phyloP scores from a whole-genome alignment of 2,329 filamentous ascomycete genomes.

The Alternaria sp. region DNA sequence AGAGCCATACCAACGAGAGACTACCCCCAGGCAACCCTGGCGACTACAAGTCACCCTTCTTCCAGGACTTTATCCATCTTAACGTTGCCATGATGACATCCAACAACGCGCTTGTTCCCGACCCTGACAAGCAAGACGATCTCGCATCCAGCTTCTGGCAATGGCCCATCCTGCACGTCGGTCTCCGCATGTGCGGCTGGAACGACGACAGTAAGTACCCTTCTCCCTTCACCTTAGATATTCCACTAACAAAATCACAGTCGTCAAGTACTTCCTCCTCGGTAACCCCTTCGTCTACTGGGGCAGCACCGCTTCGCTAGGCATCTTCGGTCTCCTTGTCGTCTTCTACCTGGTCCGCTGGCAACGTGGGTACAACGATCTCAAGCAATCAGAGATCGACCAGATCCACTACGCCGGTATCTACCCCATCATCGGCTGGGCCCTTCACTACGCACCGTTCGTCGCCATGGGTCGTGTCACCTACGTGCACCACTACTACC shows the following conservation, averaged over 20 bases:
- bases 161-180: slow-evolving; percentile 94
- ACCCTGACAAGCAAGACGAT: slow-evolving; percentile 98
- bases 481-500: slow-evolving; percentile 99
- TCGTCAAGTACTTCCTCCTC: slow-evolving; percentile 97
- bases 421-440: slow-evolving; percentile 92
- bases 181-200: slow-evolving; percentile 98
- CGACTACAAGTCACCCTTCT: slow-evolving; percentile 94
- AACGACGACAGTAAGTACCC: slow-evolving; percentile 71
- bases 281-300: slow-evolving; percentile 97
- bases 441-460: slow-evolving; percentile 95
- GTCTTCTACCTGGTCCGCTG: slow-evolving; percentile 89
- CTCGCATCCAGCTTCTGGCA: slow-evolving; percentile 97
- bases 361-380: slow-evolving; percentile 91
- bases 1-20: slow-evolving; percentile 92
- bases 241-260: slow-evolving; percentile 28
- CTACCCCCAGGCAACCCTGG: slow-evolving; percentile 87
- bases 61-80: slow-evolving; percentile 95
- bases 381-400: slow-evolving; percentile 80
- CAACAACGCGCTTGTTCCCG: slow-evolving; percentile 96
- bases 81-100: slow-evolving; percentile 99
- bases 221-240: background rate
- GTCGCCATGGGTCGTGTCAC: slow-evolving; percentile 98
- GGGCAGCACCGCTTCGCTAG: slow-evolving; percentile 83
- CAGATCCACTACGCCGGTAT: slow-evolving; percentile 93
- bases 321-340: slow-evolving; percentile 73